Conservation (phyloP, 176 grass and related monocot species). For the Cymbopogon citratus region DNA sequence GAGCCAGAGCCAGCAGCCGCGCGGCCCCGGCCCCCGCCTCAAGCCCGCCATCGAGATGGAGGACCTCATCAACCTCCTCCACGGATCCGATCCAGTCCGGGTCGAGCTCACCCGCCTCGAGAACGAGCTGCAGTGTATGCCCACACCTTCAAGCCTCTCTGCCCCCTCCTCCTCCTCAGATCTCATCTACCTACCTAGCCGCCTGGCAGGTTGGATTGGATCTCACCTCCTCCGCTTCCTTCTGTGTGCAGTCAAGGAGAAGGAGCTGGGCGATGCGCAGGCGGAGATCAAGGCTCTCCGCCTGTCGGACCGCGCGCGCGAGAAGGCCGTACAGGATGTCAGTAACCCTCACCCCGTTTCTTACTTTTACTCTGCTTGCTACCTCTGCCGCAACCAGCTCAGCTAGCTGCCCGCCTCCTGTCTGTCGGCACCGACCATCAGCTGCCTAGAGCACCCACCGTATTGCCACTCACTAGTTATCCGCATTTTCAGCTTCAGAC, state of each 20-base stretch:
- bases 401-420: background rate
- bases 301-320: slow-evolving; percentile 86
- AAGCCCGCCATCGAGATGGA: slow-evolving; percentile 84
- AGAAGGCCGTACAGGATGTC: slow-evolving; percentile 97
- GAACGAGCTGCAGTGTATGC: slow-evolving; percentile 70
- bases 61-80: slow-evolving; percentile 98
- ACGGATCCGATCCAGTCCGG: slow-evolving; percentile 89
- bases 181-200: background rate
- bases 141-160: background rate
- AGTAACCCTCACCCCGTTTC: slow-evolving; percentile 18
- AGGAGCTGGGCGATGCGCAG: slow-evolving; percentile 74
- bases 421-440: background rate
- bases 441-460: background rate
- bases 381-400: background rate
- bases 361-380: background rate
- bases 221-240: background rate
- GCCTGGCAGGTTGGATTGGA: background rate
- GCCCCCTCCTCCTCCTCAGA: background rate
- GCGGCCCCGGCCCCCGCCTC: slow-evolving; percentile 27
- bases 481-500: background rate
- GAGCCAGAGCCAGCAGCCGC: slow-evolving; percentile 22
- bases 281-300: slow-evolving; percentile 86
- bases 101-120: slow-evolving; percentile 94
- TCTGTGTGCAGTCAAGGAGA: slow-evolving; percentile 73
- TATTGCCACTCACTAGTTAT: background rate